Base-by-base conservation (phyloP, 345 rosid species). In the Brassica rapa region DNA sequence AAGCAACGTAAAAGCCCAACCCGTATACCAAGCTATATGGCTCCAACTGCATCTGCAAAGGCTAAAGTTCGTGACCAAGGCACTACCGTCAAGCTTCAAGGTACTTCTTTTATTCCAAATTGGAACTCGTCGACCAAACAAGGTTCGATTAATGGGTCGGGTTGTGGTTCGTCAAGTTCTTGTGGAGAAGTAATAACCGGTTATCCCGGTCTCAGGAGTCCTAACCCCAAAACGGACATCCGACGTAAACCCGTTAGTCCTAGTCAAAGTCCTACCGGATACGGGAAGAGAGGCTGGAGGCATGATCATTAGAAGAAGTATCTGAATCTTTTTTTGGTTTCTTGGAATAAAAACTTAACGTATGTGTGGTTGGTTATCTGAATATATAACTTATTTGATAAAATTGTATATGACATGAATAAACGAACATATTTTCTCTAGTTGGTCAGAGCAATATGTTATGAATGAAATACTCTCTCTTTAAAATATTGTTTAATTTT, bases 1-100 rank as follows among this genome's bases (percentile, higher is more conserved):
- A 86, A 78, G 12, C 80, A 75, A 27, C 60, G 56, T 3, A 84
- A 82, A 19, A 73, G 83, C 39, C 83, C 82, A 2, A 73, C 60
- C 57, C 81, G 77, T 53, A 74, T 85, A 23, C 98, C 98, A 0
- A 96, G 99, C 76, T 93, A 90, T 80, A 93, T 96, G 99, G 89
- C 93, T 53, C 87, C 89, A 8, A 95, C 98, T 15, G 86, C 90
- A 43, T 95, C 98, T 0, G 96, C 98, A 15, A 93, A 87, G 79
- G 98, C 99, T 68, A 95, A 91, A 88, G 86, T 76, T 5, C 87
- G 98, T 33, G 49, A 75, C 62, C 90, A 85, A 43, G 86, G 85
- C 43, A 64, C 68, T 24, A 32, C 82, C 0, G 39, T 49, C 15
- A 86, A 81, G 81, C 96, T 76, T 35, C 82, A 82, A 12, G 83